These are phyloP conservation scores for Lactarius vividus DNA, from an alignment of 768 basidiomycete genomes.

Conservation along the genomic window DNA sequence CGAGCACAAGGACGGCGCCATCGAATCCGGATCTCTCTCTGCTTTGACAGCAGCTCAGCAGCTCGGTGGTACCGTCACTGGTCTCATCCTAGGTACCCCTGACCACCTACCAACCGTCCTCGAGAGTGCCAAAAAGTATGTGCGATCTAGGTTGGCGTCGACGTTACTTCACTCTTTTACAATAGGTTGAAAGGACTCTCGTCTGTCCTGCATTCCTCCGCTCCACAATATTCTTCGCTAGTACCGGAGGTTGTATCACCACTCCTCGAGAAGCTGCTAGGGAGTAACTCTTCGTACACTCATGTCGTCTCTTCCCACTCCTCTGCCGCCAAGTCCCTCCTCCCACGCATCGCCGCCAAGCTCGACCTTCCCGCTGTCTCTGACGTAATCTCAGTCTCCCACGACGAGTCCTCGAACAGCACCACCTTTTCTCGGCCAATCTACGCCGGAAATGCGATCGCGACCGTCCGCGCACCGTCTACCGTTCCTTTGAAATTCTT, in stretches of 20 bases:
- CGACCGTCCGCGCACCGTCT: slow-evolving; percentile 81
- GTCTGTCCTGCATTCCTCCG: slow-evolving; percentile 65
- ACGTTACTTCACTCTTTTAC: slow-evolving; percentile 3
- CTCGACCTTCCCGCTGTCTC: slow-evolving; percentile 91
- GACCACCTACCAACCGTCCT: slow-evolving; percentile 65
- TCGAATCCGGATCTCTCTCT: slow-evolving; percentile 83
- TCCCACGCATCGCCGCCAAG: slow-evolving; percentile 87
- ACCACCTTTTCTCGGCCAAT: slow-evolving; percentile 93
- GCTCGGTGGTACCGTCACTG: slow-evolving; percentile 84
- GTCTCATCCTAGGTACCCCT: slow-evolving; percentile 66
- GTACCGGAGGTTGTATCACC: slow-evolving; percentile 82
- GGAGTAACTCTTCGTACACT: slow-evolving; percentile 64
- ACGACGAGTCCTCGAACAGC: slow-evolving; percentile 64
- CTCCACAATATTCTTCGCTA: slow-evolving; percentile 63
- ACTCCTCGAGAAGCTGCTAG: slow-evolving; percentile 72
- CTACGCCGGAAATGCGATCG: slow-evolving; percentile 96
- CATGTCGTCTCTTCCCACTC: slow-evolving; percentile 93
- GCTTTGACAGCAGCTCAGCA: slow-evolving; percentile 88
- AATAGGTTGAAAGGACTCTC: slow-evolving; percentile 66
- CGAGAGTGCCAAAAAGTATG: slow-evolving; percentile 78
- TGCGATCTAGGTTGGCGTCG: not conserved
- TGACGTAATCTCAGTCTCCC: slow-evolving; percentile 80
- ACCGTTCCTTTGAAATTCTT: slow-evolving; percentile 86
- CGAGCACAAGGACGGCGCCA: slow-evolving; percentile 77
- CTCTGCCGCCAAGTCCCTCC: slow-evolving; percentile 85